Evolutionary conservation across 306 rosid species (phyloP).

Genomic region (Benincasa hispida): DNA sequence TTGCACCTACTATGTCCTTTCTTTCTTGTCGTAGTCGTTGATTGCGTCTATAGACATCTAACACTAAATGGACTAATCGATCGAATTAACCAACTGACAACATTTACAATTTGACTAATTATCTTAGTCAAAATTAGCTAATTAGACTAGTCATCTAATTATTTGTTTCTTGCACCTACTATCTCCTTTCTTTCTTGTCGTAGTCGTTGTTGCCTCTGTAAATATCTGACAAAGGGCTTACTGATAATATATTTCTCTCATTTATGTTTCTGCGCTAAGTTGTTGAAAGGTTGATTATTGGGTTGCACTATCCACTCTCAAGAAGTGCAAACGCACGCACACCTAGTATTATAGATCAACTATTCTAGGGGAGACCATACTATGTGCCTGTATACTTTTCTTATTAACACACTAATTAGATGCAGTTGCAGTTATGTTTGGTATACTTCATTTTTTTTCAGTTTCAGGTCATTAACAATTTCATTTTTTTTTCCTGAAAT

Average conservation of each 20-base stretch:
- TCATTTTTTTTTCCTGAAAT: not conserved
- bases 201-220: too few species aligned
- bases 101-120: too few species aligned
- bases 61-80: too few species aligned
- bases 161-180: too few species aligned
- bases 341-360: not conserved
- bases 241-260: not conserved
- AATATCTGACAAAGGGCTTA: not conserved
- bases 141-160: too few species aligned
- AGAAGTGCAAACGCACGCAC: not conserved
- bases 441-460: not conserved
- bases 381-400: not conserved
- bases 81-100: too few species aligned
- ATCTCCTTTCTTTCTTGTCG: too few species aligned
- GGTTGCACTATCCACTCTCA: not conserved
- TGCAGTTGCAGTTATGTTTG: not conserved
- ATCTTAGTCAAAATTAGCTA: too few species aligned
- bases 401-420: not conserved
- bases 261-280: not conserved
- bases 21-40: not conserved
- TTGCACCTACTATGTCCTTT: not conserved
- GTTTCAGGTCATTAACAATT: not conserved
- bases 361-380: not conserved
- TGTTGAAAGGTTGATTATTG: not conserved
- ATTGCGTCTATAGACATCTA: not conserved